These are phyloP conservation scores for Yueomyces sinensis DNA, from an alignment of 805 yeast species.

Conservation along the genomic window DNA sequence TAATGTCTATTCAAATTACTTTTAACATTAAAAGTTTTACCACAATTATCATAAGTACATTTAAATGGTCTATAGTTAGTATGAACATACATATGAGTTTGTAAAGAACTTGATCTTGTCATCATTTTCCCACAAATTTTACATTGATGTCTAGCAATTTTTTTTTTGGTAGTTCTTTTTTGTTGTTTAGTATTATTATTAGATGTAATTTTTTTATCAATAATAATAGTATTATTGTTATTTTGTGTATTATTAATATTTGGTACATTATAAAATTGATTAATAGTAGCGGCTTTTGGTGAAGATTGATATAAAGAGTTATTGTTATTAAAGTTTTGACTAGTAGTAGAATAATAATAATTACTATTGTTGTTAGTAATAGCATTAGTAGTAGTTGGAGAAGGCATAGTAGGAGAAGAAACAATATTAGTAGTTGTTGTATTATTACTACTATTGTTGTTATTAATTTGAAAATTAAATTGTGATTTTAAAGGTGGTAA, in stretches of 20 bases:
- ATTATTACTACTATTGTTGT: too few relatives aligned
- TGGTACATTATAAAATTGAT: too few relatives aligned
- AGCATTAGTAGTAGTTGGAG: neutral
- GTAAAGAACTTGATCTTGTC: conserved; percentile 65
- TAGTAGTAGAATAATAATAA: too few relatives aligned
- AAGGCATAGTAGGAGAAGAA: neutral
- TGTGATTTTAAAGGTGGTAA: neutral
- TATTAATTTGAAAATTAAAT: too few relatives aligned
- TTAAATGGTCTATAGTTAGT: conserved; percentile 58
- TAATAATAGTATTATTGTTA: too few relatives aligned
- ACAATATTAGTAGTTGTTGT: neutral
- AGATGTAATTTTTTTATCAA: too few relatives aligned
- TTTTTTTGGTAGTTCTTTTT: neutral
- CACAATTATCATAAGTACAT: conserved; percentile 50
- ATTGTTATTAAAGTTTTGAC: too few relatives aligned
- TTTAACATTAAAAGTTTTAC: conserved; percentile 53
- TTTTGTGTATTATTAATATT: too few relatives aligned
- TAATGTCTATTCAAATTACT: conserved; percentile 70
- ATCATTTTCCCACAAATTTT: conserved; percentile 53
- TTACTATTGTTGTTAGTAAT: too few relatives aligned
- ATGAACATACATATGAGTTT: conserved; percentile 65
- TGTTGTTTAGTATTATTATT: too few relatives aligned
- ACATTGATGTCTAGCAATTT: conserved; percentile 21
- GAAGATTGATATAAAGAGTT: too few relatives aligned
- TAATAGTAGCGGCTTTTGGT: too few relatives aligned